A percentile compares a stretch with the other conserved stretches of the same genome.
These are phyloP conservation scores for Synchytrium microbalum DNA, from an alignment of 371 early-diverging fungal species.

Conservation along the genomic window DNA sequence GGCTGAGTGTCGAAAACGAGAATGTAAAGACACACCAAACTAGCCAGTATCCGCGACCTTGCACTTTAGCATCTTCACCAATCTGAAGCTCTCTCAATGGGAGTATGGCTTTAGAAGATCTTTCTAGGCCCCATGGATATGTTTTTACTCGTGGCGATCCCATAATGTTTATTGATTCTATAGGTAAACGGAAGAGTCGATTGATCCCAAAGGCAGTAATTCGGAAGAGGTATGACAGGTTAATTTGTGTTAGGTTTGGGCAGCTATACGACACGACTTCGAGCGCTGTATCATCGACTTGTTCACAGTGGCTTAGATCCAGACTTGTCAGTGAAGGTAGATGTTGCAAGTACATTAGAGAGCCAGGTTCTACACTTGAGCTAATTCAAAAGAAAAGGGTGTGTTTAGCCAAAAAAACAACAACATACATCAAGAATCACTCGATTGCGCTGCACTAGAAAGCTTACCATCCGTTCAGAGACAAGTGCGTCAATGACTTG, in stretches of 20 bases:
- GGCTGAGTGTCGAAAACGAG: too few relatives aligned
- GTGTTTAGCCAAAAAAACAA: too few relatives aligned
- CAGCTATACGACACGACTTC: conserved; percentile 23
- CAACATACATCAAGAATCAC: too few relatives aligned
- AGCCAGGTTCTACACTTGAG: conserved; percentile 19
- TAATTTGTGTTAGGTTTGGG: conserved; percentile 21
- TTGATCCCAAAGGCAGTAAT: conserved; percentile 29
- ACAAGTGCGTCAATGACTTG: conserved; percentile 20
- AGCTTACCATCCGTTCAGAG: conserved; percentile 35
- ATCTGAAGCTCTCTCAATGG: conserved; percentile 25
- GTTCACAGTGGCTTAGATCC: conserved; percentile 31
- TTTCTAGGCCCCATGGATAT: conserved; percentile 35
- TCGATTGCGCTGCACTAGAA: too few relatives aligned
- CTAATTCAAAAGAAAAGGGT: too few relatives aligned
- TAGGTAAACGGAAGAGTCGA: conserved; percentile 23
- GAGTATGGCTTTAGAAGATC: conserved; percentile 8
- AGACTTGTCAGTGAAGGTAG: conserved; percentile 16
- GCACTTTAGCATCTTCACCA: conserved; percentile 36
- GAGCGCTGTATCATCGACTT: conserved; percentile 22
- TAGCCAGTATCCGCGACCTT: conserved; percentile 34
- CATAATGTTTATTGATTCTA: conserved; percentile 27
- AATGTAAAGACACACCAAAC: too few relatives aligned
- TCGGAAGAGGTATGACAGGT: conserved; percentile 30
- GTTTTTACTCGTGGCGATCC: conserved; percentile 35
- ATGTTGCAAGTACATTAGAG: conserved; percentile 15